Conservation (phyloP, 2,329 filamentous ascomycete genomes). For the Rhinocladiella similis region DNA sequence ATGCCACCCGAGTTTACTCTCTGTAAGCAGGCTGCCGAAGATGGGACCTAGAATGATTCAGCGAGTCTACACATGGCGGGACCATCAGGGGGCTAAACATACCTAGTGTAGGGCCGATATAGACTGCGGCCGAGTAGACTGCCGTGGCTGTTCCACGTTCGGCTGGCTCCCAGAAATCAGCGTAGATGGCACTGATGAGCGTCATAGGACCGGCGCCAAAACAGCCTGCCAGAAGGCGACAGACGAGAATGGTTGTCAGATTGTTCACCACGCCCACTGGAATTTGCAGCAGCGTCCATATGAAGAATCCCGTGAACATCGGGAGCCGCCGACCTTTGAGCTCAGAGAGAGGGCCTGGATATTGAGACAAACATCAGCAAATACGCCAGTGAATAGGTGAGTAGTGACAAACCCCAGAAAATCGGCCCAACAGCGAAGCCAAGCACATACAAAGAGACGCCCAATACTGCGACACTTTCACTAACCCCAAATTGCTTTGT, state of each 20-base stretch:
- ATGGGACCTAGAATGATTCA: conserved; percentile 47
- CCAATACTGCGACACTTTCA: conserved; percentile 48
- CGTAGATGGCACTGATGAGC: conserved; percentile 67
- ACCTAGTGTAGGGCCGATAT: conserved; percentile 36
- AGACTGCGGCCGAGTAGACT: conserved; percentile 54
- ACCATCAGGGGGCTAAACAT: too few species aligned
- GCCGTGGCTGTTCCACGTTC: conserved; percentile 66
- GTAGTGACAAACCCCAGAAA: conserved; percentile 21
- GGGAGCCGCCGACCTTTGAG: conserved; percentile 41
- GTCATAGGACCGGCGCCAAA: conserved; percentile 58
- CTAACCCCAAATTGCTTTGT: conserved; percentile 32
- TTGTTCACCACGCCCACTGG: conserved; percentile 65
- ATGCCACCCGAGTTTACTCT: conserved; percentile 47
- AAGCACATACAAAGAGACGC: conserved; percentile 57
- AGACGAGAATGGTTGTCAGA: conserved; percentile 65
- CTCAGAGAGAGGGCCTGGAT: conserved; percentile 32
- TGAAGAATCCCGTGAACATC: conserved; percentile 62
- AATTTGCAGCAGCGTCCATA: conserved; percentile 65
- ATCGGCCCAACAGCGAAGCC: conserved; percentile 60
- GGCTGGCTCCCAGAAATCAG: conserved; percentile 62
- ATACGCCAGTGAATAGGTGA: background rate
- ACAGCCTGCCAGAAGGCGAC: conserved; percentile 57
- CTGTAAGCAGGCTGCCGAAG: conserved; percentile 49
- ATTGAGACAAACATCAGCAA: conserved; percentile 35
- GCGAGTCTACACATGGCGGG: too few species aligned